Percentiles rank a stretch among this genome's conserved stretches.
Evolutionary conservation across 345 rosid species (phyloP).

Genomic region (Melaleuca quinquenervia): DNA sequence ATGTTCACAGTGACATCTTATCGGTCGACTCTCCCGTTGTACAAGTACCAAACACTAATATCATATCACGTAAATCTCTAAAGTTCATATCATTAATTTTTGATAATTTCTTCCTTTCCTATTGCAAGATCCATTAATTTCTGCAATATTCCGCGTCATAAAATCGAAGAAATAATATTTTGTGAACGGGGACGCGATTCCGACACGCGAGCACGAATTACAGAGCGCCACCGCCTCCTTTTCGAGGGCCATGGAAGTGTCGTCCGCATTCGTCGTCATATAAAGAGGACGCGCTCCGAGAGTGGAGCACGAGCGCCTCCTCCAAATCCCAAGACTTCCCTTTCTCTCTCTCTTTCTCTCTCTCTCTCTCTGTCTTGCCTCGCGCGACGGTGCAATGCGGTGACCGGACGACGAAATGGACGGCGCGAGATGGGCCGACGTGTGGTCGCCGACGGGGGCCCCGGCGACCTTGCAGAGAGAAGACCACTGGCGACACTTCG

Average conservation of each 20-base stretch:
- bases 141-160: background rate
- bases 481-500: conserved; percentile 39
- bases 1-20: background rate
- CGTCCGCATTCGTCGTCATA: background rate
- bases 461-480: conserved; percentile 46
- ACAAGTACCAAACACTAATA: background rate
- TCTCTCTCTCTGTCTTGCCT: background rate
- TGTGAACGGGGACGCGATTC: background rate
- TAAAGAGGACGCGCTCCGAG: background rate
- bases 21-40: background rate
- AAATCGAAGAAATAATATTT: background rate
- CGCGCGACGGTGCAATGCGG: background rate
- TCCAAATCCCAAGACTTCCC: background rate
- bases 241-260: background rate
- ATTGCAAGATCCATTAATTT: background rate
- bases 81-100: rapidly evolving
- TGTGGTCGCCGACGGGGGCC: conserved; percentile 69
- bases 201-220: background rate
- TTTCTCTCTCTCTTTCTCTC: background rate
- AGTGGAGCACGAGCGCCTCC: background rate
- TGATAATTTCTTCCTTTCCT: background rate
- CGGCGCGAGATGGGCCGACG: background rate
- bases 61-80: background rate
- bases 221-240: background rate
- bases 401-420: background rate